phyloP scores from a whole-genome alignment of 2,329 filamentous ascomycete species.

The Neofusicoccum parvum region DNA sequence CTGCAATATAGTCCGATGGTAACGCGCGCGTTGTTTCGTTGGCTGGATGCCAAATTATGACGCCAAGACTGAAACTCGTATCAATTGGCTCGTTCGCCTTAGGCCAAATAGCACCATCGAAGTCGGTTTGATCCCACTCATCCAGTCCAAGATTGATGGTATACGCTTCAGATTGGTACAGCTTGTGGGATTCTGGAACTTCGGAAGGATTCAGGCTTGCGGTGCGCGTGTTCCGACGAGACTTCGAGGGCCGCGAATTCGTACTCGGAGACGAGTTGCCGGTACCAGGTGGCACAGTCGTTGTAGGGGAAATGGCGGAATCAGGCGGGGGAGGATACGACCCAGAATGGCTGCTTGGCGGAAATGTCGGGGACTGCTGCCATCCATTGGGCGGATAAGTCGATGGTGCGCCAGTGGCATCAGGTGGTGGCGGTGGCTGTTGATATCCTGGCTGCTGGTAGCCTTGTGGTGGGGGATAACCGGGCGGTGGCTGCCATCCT shows the following conservation, averaged over 20 bases:
- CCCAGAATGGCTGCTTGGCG: not conserved
- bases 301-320: conserved; percentile 9
- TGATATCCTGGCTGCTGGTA: conserved; percentile 31
- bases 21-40: conserved; percentile 46
- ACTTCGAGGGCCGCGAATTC: conserved; percentile 14
- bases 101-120: conserved; percentile 48
- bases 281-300: not conserved
- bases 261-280: not conserved
- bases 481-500: conserved; percentile 11
- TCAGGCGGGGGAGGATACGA: conserved; percentile 1
- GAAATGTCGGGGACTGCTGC: conserved; percentile 12
- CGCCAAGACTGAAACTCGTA: conserved; percentile 47
- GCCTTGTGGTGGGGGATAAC: conserved; percentile 25
- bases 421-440: conserved; percentile 21
- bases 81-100: conserved; percentile 49
- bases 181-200: conserved; percentile 15
- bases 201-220: conserved; percentile 10
- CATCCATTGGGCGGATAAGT: conserved; percentile 15
- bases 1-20: conserved; percentile 42
- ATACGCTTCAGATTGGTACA: conserved; percentile 18
- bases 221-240: conserved; percentile 1
- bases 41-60: conserved; percentile 48
- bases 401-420: conserved; percentile 1
- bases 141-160: conserved; percentile 39
- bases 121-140: conserved; percentile 46